Evolutionary conservation across 192 early-diverging fungal genomes (phyloP).

Genomic region (Coemansia sp.): DNA sequence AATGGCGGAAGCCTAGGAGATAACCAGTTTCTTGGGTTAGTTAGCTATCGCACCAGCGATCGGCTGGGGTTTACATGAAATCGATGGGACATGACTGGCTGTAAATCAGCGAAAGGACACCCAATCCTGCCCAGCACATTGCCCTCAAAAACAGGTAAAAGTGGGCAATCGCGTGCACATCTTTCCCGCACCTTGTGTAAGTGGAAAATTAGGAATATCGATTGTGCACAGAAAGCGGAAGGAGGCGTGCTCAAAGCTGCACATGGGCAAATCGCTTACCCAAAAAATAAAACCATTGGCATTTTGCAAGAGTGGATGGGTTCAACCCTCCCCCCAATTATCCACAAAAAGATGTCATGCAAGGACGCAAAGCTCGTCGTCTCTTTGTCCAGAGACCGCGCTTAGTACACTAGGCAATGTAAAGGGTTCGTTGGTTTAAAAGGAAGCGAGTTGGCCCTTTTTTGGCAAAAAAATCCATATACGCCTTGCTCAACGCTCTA

Average conservation of each 20-base stretch:
- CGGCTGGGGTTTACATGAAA: constrained; percentile 5
- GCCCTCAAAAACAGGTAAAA: neutral
- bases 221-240: neutral
- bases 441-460: too few relatives aligned
- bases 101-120: neutral
- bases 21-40: neutral
- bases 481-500: neutral
- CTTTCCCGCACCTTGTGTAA: neutral
- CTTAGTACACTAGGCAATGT: too few relatives aligned
- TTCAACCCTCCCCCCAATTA: constrained; percentile 1
- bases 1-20: neutral
- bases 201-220: neutral
- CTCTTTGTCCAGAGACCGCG: neutral
- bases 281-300: neutral
- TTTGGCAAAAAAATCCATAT: too few relatives aligned
- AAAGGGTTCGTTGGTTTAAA: too few relatives aligned
- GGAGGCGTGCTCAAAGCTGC: neutral
- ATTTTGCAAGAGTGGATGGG: neutral
- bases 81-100: constrained; percentile 7
- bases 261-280: neutral
- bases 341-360: too few relatives aligned
- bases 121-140: neutral
- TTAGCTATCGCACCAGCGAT: constrained; percentile 11
- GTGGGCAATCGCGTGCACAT: neutral
- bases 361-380: neutral